Evolutionary conservation across 192 early-diverging fungal species (phyloP), one percentile per base, ranked within the genome.

Genomic region (Phycomyces nitens): DNA sequence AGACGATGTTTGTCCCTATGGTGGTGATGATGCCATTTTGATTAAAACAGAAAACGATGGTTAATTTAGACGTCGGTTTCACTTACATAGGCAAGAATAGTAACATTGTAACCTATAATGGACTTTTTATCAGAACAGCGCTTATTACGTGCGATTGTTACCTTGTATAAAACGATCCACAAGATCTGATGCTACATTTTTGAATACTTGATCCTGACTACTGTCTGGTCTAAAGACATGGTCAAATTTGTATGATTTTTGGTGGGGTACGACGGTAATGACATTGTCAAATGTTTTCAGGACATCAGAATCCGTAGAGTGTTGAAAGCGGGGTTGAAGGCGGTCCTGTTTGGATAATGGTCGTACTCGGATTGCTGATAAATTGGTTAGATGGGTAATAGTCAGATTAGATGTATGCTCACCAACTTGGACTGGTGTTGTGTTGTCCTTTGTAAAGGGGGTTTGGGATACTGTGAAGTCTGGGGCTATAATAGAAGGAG

Each of bases 21-120:
- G 16, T n/a, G n/a, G n/a, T n/a, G n/a, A n/a, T n/a, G n/a, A n/a
- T n/a, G n/a, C n/a, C n/a, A n/a, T n/a, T n/a, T n/a, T n/a, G n/a
- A n/a, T n/a, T n/a, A n/a, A 59, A 54, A 21, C 38, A 18, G 43
- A 47, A 42, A 24, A 42, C 21, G 24, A 29, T 57, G 52, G 9
- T 44, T 20, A 34, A 41, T 5, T 56, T 47, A 44, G 16, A 18
- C 20, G 12, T 5, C 27, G 23, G 42, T 54, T 47, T 34, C 22
- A 40, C 71, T 73, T 56, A 75, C 90, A 77, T 91, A 90, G 39
- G 96, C 96, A 53, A 98, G 81, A 51, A 98, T 88, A 1, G 96
- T 97, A 29, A 88, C 91, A 75, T 97, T 98, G 75, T 92, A 95
- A 21, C 96, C 96, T 79, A 89, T 83, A 53, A 56, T 34, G 29